A percentile compares a stretch with the other conserved stretches of the same genome.
phyloP scores from a whole-genome alignment of 176 grass and related monocot genomes.

The Phyllostachys edulis region DNA sequence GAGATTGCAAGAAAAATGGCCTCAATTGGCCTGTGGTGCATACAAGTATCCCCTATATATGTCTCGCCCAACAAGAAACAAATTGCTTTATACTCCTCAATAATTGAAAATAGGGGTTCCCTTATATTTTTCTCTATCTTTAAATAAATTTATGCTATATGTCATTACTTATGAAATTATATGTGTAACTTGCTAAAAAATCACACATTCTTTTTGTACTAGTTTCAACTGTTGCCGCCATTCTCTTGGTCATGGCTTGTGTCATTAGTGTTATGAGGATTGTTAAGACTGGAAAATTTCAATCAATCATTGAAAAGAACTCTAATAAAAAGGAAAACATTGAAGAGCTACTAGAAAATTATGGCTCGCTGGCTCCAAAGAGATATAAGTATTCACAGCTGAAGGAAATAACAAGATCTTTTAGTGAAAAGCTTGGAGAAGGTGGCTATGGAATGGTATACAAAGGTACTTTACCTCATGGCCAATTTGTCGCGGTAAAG shows the following conservation, averaged over 20 bases:
- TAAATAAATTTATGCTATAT: no score
- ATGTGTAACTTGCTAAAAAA: background rate
- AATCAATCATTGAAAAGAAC: background rate
- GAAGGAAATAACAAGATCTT: conserved; percentile 22
- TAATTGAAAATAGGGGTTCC: background rate
- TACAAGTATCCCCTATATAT: no score
- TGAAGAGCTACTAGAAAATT: conserved; percentile 5
- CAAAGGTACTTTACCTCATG: background rate
- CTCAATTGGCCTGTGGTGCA: no score
- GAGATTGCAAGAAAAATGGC: no score
- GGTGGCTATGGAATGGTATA: conserved; percentile 15
- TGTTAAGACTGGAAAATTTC: background rate
- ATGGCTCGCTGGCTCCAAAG: conserved; percentile 24
- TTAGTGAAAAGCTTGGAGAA: conserved; percentile 32
- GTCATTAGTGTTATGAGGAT: background rate
- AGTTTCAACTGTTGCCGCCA: conserved; percentile 8
- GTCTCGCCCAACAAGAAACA: no score
- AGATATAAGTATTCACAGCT: conserved; percentile 24
- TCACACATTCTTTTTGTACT: background rate
- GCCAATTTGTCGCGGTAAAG: background rate
- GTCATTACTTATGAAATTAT: background rate
- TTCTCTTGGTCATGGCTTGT: background rate
- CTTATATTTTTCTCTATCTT: background rate
- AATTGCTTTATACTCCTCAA: no score
- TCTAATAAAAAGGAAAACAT: background rate